Base-by-base conservation (phyloP, 2,329 filamentous ascomycete species). In the Fusarium palustre region DNA sequence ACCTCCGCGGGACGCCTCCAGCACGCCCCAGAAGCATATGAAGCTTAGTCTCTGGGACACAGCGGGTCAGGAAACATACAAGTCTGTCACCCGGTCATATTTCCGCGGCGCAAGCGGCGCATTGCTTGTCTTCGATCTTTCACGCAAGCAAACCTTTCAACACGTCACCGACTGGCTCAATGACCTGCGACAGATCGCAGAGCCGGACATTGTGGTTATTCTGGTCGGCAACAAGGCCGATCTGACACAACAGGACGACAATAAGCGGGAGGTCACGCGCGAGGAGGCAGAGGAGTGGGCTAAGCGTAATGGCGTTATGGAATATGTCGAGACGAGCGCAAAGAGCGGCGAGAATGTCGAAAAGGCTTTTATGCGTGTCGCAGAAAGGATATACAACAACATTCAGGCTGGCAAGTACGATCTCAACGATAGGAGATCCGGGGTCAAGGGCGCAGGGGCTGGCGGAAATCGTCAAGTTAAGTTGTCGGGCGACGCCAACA, bases 321-420 rank as follows among this genome's bases (percentile, higher is more conserved):
- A 94, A 77, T 98, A 98, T 78, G 93, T 98, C 67, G 96, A 99
- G 83, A 99, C 96, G 39, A 94, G 91, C 71, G 96, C 96, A 50
- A 99, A 98, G 85, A 97, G 91, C 66, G 96, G 96, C 54, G 93
- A 97, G 77, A 93, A 93, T 52, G 96, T 99, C 36, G 96, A 99
- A 79, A 88, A 90, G 72, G 96, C 96, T 3, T 99, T 99, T 76
- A 87, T 97, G 77, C 90, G 96, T 76, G 94, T 98, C 16, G 94
- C 96, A 22, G 94, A 97, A 83, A 87, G 94, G 79, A 98, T 99
- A 83, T 97, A 97, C 78, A 90, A 95, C 78, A 98, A 98, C 76
- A 97, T 99, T 67, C 93, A 97, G 83, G 93, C 93, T 2, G 96
- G 96, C 13, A 93, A 90, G 78, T 98, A 98, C 78, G 94, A 99